Conservation (phyloP, 2,329 filamentous ascomycete species). For the Aspergillus sp. region DNA sequence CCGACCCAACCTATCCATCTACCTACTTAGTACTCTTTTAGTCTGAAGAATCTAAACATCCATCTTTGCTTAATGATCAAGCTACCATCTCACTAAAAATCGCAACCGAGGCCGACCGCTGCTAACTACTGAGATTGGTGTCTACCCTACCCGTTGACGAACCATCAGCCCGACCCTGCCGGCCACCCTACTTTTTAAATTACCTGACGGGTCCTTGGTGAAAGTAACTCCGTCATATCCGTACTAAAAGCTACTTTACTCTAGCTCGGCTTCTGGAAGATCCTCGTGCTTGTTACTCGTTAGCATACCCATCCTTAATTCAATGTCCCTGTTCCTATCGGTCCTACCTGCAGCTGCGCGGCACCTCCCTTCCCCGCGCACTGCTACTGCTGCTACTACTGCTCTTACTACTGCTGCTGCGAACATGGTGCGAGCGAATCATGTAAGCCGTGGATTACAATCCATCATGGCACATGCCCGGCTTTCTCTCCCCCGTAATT, state of each 20-base stretch:
- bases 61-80: no score
- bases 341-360: constrained; percentile 8
- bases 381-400: no score
- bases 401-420: not conserved
- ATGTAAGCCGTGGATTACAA: not conserved
- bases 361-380: not conserved
- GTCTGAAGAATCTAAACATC: no score
- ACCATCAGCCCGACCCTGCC: not conserved
- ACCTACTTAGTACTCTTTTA: no score
- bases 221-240: not conserved
- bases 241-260: constrained; percentile 10
- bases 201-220: not conserved
- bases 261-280: constrained; percentile 17
- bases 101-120: not conserved
- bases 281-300: constrained; percentile 19
- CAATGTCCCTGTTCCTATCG: constrained; percentile 16
- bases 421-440: not conserved
- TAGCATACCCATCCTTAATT: constrained; percentile 19
- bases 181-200: constrained; percentile 1
- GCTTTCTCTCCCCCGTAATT: constrained; percentile 3
- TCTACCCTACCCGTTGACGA: not conserved
- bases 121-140: not conserved
- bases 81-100: not conserved
- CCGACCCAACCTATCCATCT: no score
- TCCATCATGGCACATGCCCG: constrained; percentile 8